Base-by-base conservation (phyloP, 164 flowering plant species). In the Nymphaea colorata region DNA sequence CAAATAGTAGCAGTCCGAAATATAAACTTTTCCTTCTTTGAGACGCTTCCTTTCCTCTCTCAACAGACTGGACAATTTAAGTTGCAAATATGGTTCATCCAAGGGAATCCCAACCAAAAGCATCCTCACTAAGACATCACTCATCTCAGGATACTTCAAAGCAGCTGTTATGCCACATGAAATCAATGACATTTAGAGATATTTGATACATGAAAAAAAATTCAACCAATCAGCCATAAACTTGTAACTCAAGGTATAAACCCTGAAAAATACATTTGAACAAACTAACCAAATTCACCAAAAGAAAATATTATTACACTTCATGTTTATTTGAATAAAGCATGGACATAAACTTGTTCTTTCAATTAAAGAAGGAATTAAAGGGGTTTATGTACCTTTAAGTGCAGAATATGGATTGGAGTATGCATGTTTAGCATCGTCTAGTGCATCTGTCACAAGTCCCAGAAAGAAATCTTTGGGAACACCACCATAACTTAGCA, bases 401-500 rank as follows among this genome's bases (percentile, higher is more conserved):
- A 45, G 53, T 5, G 53, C 53, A 45, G 53, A 5, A 45, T 5
- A 45, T 10, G 53, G 53, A 45, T 45, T 10, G 11, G 53, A 67
- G 63, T 69, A 79, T 72, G 66, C 59, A 57, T 76, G 70, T 41
- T 71, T 76, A 55, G 79, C 83, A 69, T 82, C 88, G 44, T 73
- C 78, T 67, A 84, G 65, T n/a, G 87, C 81, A 66, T 73, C 79
- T 43, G 2, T 47, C 53, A 87, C 68, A 64, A 86, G 70, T 43
- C 73, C 70, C 76, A 76, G 65, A 64, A 89, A 87, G 69, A 73
- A 82, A 6, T 78, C 75, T 14, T 61, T 65, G 11, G 87, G 87
- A 4, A 89, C 90, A 43, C 90, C 90, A 63, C 96, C 96, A 80
- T 82, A 82, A 73, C 75, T 71, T n/a, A 88, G 82, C 62, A 83